Percentiles rank a stretch among this genome's conserved stretches.
Evolutionary conservation across 257 asterid species (phyloP).

Genomic region (Eustoma russellianum): DNA sequence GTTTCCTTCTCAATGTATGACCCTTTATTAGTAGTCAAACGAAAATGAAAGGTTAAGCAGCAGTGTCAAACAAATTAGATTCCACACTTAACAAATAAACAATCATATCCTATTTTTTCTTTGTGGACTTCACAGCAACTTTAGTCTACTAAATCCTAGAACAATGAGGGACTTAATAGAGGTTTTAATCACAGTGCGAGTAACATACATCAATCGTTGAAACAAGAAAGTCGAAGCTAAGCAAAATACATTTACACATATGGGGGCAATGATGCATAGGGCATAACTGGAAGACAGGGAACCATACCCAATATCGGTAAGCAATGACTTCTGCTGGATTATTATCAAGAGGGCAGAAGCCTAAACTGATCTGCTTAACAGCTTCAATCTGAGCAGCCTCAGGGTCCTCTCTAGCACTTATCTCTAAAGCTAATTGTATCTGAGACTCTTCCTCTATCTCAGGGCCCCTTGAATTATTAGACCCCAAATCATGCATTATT

Average conservation of each 20-base stretch:
- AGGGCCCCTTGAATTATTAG: constrained; percentile 63
- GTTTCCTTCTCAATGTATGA: too few relatives aligned
- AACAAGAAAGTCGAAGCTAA: constrained; percentile 3
- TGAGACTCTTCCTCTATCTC: constrained; percentile 93
- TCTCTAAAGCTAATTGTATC: constrained; percentile 79
- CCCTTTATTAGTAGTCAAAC: too few relatives aligned
- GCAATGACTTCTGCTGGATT: constrained; percentile 87
- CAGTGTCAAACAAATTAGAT: too few relatives aligned
- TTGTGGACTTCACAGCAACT: neutral
- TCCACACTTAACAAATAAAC: too few relatives aligned
- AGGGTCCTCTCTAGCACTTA: constrained; percentile 97
- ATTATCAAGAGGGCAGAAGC: constrained; percentile 61
- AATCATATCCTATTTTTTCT: too few relatives aligned
- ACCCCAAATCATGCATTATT: constrained; percentile 45
- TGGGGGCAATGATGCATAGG: neutral
- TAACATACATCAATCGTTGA: neutral
- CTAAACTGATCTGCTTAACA: constrained; percentile 93
- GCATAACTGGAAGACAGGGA: constrained; percentile 2
- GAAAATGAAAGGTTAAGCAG: too few relatives aligned
- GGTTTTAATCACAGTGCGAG: too few relatives aligned
- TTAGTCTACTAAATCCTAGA: too few relatives aligned
- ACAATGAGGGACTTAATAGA: too few relatives aligned
- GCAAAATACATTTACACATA: neutral
- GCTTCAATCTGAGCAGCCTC: constrained; percentile 99
- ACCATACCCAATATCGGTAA: constrained; percentile 80